Conservation (phyloP, 805 yeast species). For the Candida ficus region DNA sequence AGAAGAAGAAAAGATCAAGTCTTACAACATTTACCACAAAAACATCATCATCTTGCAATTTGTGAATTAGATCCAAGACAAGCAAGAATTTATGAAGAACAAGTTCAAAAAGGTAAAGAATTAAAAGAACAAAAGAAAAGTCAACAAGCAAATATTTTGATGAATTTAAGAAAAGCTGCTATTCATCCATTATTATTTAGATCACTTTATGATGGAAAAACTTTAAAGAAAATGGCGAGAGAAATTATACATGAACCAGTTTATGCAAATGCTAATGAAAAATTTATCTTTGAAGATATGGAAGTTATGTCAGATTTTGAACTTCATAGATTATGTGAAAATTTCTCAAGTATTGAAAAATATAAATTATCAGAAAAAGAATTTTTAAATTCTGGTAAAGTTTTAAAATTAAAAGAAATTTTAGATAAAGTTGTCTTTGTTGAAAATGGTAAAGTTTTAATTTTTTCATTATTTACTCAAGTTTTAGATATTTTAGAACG, state of each 20-base stretch:
- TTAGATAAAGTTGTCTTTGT: constrained; percentile 52
- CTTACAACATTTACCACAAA: constrained; percentile 79
- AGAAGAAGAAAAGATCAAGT: constrained; percentile 92
- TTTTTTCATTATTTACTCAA: constrained; percentile 92
- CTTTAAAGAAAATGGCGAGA: constrained; percentile 61
- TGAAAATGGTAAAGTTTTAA: constrained; percentile 60
- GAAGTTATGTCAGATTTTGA: constrained; percentile 91
- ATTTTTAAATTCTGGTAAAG: constrained; percentile 74
- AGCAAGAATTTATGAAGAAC: constrained; percentile 52
- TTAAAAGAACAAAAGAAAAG: constrained; percentile 23
- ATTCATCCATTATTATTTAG: constrained; percentile 88
- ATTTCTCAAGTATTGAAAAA: constrained; percentile 63
- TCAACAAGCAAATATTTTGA: constrained; percentile 64
- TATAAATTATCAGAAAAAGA: constrained; percentile 49
- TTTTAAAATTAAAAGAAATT: constrained; percentile 48
- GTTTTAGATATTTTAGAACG: constrained; percentile 82
- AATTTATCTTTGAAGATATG: constrained; percentile 90
- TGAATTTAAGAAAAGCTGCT: constrained; percentile 89
- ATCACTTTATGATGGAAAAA: constrained; percentile 49
- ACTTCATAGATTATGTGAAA: constrained; percentile 65
- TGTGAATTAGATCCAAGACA: constrained; percentile 62
- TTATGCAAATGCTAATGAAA: constrained; percentile 65
- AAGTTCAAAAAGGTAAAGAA: constrained; percentile 39
- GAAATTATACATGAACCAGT: constrained; percentile 77
- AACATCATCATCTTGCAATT: constrained; percentile 54